Evolutionary conservation across 2,329 filamentous ascomycete species (phyloP), one percentile per base, ranked within the genome.

Genomic region (Stemphylium beticola): DNA sequence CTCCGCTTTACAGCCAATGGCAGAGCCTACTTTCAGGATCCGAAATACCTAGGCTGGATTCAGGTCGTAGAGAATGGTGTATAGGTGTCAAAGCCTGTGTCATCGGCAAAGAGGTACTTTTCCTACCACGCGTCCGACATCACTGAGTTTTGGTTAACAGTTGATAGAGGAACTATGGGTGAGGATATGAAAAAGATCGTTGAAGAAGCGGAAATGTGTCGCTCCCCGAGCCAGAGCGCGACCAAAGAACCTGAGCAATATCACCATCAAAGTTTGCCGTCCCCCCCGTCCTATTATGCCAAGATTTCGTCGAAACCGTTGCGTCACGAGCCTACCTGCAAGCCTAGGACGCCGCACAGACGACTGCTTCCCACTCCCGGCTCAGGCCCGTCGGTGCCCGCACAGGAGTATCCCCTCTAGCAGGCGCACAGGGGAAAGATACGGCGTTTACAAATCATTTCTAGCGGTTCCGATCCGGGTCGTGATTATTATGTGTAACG

Each of bases 21-120:
- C 20, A 45, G 42, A 17, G n/a, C 42, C 32, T 45, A 45, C 31
- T 45, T 45, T 45, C 20, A 37, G 42, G 32, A 37, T 20, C 42
- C 42, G 3, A 14, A 15, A 32, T 45, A 37, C 42, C 42, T 31
- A 5, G 3, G 4, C n/a, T 36, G 5, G 17, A 26, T 45, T 17
- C 42, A 45, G 10, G 18, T 45, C 32, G 12, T 45, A 6, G 42
- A 24, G 11, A 45, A 45, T 32, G 11, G 17, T 26, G 20, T 8
- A 26, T 45, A 14, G 31, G 42, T 37, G 24, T 37, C 42, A 37
- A 45, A 7, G 9, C 32, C 24, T 17, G 15, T 45, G 29, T 26
- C 31, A 36, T 45, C 2, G 12, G 31, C 20, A 37, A 36, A 36
- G 29, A 11, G 4, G 42, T 45, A 45, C 20, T 6, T 45, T 26